phyloP scores from a whole-genome alignment of 768 basidiomycete genomes.

The Phylloporus arenicola region DNA sequence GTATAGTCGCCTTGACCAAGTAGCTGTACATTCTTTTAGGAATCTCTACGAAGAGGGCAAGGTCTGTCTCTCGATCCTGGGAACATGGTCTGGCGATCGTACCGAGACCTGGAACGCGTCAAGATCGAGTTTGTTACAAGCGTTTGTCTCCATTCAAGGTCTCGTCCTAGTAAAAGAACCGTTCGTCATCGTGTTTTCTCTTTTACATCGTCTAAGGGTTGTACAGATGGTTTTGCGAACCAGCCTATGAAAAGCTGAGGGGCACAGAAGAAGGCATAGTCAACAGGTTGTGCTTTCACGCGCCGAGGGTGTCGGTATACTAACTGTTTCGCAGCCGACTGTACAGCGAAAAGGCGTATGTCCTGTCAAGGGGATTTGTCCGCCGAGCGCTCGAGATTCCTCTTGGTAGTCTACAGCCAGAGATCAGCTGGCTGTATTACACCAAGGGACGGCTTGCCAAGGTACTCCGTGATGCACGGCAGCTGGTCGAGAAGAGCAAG shows the following conservation, averaged over 20 bases:
- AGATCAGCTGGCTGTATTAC: conserved; percentile 72
- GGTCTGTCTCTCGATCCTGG: conserved; percentile 86
- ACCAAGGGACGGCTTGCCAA: conserved; percentile 58
- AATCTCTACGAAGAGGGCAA: conserved; percentile 96
- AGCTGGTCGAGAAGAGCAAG: conserved; percentile 67
- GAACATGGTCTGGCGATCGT: conserved; percentile 88
- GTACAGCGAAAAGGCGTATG: conserved; percentile 91
- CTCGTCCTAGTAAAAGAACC: conserved; percentile 90
- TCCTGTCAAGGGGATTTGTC: conserved; percentile 84
- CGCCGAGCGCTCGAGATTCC: conserved; percentile 84
- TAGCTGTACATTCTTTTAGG: conserved; percentile 31
- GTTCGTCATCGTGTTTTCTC: conserved; percentile 40
- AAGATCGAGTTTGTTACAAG: conserved; percentile 84
- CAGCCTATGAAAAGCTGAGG: conserved; percentile 86
- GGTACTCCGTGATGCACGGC: conserved; percentile 57
- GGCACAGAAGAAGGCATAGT: conserved; percentile 87
- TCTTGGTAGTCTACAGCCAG: conserved; percentile 60
- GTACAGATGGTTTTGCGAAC: conserved; percentile 82
- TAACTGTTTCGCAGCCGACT: conserved; percentile 56
- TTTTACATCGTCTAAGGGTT: conserved; percentile 3
- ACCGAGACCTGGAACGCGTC: conserved; percentile 83
- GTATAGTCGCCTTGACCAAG: neutral
- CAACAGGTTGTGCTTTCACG: conserved; percentile 54
- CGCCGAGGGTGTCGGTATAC: neutral
- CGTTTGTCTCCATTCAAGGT: conserved; percentile 90